A percentile compares a stretch with the other conserved stretches of the same genome.
These are phyloP conservation scores for Lathyrus aphaca DNA, from an alignment of 306 rosid genomes.

Conservation along the genomic window DNA sequence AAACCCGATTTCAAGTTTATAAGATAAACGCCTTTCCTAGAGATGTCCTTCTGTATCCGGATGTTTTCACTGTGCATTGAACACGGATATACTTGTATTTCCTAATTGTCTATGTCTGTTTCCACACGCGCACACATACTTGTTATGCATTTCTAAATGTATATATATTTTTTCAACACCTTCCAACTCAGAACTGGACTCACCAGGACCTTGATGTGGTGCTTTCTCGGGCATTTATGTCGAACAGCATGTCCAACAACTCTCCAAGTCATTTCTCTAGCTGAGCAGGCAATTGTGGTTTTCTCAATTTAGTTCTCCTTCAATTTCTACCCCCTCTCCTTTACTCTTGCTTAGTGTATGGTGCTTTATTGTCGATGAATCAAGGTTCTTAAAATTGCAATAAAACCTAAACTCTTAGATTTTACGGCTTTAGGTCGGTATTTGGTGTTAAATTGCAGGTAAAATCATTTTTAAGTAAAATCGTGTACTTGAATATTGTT, in stretches of 20 bases:
- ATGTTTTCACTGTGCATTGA: not conserved
- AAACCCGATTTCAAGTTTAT: constrained; percentile 13
- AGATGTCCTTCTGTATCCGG: constrained; percentile 6
- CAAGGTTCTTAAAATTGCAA: too few species aligned
- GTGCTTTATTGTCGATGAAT: constrained; percentile 15
- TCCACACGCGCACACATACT: not conserved
- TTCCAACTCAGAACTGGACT: constrained; percentile 89
- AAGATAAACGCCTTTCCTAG: not conserved
- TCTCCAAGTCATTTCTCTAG: constrained; percentile 90
- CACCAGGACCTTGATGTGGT: constrained; percentile 97
- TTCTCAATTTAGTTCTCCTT: constrained; percentile 29
- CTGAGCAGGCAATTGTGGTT: constrained; percentile 44
- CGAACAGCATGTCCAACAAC: constrained; percentile 98
- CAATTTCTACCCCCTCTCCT: not conserved
- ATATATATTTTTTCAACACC: constrained; percentile 58
- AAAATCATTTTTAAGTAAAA: too few species aligned
- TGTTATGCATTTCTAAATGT: not conserved
- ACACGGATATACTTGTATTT: constrained; percentile 5
- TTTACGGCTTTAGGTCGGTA: too few species aligned
- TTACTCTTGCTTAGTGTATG: constrained; percentile 28
- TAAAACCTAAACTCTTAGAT: too few species aligned
- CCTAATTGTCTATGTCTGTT: not conserved
- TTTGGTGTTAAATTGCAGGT: too few species aligned
- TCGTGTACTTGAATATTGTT: too few species aligned
- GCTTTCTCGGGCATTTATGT: constrained; percentile 94